Base-by-base conservation (phyloP, 116 monocot genomes). In the Phalaenopsis hybrid region DNA sequence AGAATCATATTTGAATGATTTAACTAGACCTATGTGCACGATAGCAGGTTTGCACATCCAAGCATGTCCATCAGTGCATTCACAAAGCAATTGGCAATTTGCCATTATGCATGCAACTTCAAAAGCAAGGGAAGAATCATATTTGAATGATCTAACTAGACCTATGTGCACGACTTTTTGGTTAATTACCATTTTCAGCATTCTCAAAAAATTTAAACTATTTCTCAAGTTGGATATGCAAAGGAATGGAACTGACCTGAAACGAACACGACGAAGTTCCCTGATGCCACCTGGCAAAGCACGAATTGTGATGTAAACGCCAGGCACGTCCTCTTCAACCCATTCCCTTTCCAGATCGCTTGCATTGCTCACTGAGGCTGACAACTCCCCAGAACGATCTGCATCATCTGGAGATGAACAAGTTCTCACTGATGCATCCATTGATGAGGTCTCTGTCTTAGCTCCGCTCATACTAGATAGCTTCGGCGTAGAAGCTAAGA, bases 281-380 rank as follows among this genome's bases (percentile, higher is more conserved):
- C 92, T 84, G 77, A 85, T 81, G 76, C 94, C 89, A 44, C 90
- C 85, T 41, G 90, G 90, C 69, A 92, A 74, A 44, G 87, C 87
- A 6, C 94, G 82, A 57, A 94, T 86, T 44, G 94, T 94, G 68
- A 94, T 92, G 74, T 92, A 94, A 23, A 94, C 94, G 17, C 94
- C 94, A 51, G 92, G 94, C 67, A 92, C 88, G 57, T 94, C 94
- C 83, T 94, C 87, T 85, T 94, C 94, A 50, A 94, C 92, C 94
- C 94, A 94, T 80, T 94, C 94, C 2, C 80, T 85, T 82, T 94
- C 92, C 75, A 83, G 90, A 15, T 94, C 96, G 20, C 96, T 92
- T 31, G 94, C 89, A 79, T 94, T 91, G 89, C 96, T 96, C 33
- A 84, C 78, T 3, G 91, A 91, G 37, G 82, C 86, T 0, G 94